phyloP scores from a whole-genome alignment of 495 filamentous ascomycete genomes.

The Xylaria palmicola region DNA sequence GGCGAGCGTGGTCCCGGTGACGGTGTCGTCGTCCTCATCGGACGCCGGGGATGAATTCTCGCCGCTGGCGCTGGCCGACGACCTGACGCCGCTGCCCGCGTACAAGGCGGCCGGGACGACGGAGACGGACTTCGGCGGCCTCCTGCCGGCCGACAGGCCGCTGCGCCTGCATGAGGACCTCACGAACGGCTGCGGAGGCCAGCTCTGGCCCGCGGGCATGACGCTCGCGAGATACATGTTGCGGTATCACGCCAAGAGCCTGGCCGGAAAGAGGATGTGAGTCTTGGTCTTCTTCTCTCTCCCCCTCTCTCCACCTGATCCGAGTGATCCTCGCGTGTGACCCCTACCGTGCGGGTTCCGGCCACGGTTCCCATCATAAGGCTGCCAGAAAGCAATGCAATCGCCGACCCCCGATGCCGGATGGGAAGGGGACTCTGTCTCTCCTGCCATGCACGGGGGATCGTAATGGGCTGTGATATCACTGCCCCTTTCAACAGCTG shows the following conservation, averaged over 20 bases:
- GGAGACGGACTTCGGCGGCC: conserved; percentile 67
- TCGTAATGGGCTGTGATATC: too few relatives aligned
- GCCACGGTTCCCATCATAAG: background rate
- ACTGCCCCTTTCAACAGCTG: too few relatives aligned
- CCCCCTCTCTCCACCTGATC: background rate
- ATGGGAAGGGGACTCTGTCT: background rate
- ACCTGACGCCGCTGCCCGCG: conserved; percentile 62
- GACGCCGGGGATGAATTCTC: conserved; percentile 31
- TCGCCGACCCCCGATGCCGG: too few relatives aligned
- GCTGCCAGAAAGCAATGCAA: too few relatives aligned
- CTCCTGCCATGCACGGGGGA: background rate
- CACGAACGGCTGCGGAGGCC: conserved; percentile 82
- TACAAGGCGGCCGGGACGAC: conserved; percentile 65
- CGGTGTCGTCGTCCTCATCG: background rate
- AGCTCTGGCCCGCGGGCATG: conserved; percentile 92
- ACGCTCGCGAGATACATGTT: conserved; percentile 82
- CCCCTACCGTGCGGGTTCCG: background rate
- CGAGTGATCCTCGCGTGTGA: background rate
- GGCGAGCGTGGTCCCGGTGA: background rate
- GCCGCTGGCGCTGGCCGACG: conserved; percentile 59
- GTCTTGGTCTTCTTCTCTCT: conserved; percentile 34
- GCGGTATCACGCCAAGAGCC: conserved; percentile 56
- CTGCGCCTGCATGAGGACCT: conserved; percentile 82
- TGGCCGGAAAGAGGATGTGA: conserved; percentile 72
- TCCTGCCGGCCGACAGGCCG: conserved; percentile 55